Percentiles rank a stretch among this genome's conserved stretches.
phyloP scores from a whole-genome alignment of 805 yeast species.

The Zygotorulaspora sp. region DNA sequence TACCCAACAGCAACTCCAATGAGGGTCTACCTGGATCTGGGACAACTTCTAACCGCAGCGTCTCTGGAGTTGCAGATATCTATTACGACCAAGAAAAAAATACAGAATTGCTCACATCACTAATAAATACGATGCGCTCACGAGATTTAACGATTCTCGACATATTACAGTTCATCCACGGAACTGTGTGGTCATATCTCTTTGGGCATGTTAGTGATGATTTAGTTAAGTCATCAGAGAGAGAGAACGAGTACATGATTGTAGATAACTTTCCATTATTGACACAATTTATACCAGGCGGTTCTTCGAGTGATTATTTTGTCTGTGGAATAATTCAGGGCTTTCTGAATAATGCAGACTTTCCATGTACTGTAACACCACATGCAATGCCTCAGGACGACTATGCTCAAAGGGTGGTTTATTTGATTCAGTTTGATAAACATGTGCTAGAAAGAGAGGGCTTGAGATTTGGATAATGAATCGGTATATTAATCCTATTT shows the following conservation, averaged over 20 bases:
- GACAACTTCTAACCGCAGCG: conserved; percentile 1
- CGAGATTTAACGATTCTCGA: conserved; percentile 66
- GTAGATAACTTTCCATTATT: conserved; percentile 69
- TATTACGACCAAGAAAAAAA: conserved; percentile 11
- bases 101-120: conserved; percentile 21
- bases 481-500: no score
- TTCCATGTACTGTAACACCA: conserved; percentile 72
- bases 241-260: conserved; percentile 71
- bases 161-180: conserved; percentile 65
- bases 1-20: conserved; percentile 2
- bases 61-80: conserved; percentile 6
- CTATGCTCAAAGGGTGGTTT: conserved; percentile 63
- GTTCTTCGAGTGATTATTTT: conserved; percentile 76
- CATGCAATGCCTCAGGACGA: conserved; percentile 64
- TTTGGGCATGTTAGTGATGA: conserved; percentile 77
- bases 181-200: conserved; percentile 66
- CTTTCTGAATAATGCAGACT: conserved; percentile 63
- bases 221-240: conserved; percentile 66
- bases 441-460: conserved; percentile 53
- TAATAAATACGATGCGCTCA: conserved; percentile 28
- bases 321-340: conserved; percentile 87
- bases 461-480: conserved; percentile 35
- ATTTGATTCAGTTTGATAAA: conserved; percentile 64
- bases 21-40: conserved; percentile 7
- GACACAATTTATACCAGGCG: conserved; percentile 63